Evolutionary conservation across 306 rosid species (phyloP).

Genomic region (Fragaria nilgerrensis): DNA sequence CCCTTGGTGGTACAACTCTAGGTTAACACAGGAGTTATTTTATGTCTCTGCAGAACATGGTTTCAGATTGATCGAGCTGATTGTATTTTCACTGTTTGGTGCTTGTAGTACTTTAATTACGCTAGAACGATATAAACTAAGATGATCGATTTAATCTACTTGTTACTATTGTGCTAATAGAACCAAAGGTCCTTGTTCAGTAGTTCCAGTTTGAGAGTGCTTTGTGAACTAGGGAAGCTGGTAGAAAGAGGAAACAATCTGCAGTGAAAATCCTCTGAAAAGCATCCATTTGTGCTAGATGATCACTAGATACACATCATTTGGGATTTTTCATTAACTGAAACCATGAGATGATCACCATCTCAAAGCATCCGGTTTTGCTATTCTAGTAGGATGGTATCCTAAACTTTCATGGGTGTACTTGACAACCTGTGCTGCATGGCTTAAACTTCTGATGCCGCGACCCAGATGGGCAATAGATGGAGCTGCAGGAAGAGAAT

Average conservation of each 20-base stretch:
- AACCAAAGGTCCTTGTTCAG: too few species aligned
- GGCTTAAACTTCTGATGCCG: slow-evolving; percentile 55
- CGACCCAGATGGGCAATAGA: slow-evolving; percentile 79
- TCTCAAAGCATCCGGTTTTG: too few species aligned
- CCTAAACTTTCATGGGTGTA: slow-evolving; percentile 40
- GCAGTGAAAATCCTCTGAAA: not conserved
- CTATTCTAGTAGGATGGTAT: not conserved
- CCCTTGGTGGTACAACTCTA: not conserved
- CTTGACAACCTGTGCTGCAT: slow-evolving; percentile 44
- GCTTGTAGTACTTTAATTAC: not conserved
- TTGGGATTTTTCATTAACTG: too few species aligned
- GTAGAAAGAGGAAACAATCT: not conserved
- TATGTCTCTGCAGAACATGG: not conserved
- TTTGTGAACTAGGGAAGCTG: too few species aligned
- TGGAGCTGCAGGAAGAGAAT: slow-evolving; percentile 57
- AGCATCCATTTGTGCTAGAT: not conserved
- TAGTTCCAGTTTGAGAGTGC: too few species aligned
- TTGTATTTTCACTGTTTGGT: not conserved
- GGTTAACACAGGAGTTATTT: not conserved
- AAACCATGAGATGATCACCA: too few species aligned
- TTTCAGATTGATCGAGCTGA: not conserved
- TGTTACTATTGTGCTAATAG: not conserved
- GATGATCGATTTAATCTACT: not conserved
- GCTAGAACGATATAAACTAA: not conserved
- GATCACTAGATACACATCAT: not conserved